These are phyloP conservation scores for Chalciporus piperatoides DNA, from an alignment of 1,284 basidiomycete genomes.

Conservation along the genomic window DNA sequence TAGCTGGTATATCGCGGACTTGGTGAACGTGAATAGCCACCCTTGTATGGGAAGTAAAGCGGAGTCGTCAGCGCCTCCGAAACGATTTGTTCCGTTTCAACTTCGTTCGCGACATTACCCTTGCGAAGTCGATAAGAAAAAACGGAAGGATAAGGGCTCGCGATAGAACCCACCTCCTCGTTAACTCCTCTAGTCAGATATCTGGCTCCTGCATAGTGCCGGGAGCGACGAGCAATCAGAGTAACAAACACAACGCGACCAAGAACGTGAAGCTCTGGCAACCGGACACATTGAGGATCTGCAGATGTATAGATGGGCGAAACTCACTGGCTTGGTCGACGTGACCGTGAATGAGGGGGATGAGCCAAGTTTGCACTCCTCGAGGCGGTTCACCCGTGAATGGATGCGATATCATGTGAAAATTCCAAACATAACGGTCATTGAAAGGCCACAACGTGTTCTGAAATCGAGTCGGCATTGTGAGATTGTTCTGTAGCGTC, in stretches of 20 bases:
- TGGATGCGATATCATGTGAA: conserved; percentile 77
- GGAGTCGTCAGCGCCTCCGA: conserved; percentile 91
- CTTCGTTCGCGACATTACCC: conserved; percentile 99
- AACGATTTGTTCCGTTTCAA: conserved; percentile 98
- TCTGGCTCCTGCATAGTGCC: conserved; percentile 94
- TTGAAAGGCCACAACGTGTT: conserved; percentile 66
- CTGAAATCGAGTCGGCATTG: conserved; percentile 45
- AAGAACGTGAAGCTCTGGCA: conserved; percentile 83
- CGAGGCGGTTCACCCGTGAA: conserved; percentile 39
- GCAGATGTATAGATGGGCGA: neutral
- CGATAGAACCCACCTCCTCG: conserved; percentile 58
- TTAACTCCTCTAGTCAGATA: conserved; percentile 96
- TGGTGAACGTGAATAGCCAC: conserved; percentile 45
- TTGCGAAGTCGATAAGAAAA: conserved; percentile 32
- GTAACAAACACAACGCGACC: conserved; percentile 92
- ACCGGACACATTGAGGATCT: neutral
- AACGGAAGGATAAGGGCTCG: neutral
- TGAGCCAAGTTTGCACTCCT: conserved; percentile 65
- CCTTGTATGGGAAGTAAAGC: conserved; percentile 66
- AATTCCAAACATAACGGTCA: conserved; percentile 96
- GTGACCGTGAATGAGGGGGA: conserved; percentile 93
- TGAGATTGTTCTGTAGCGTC: conserved; percentile 92
- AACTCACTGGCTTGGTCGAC: conserved; percentile 96
- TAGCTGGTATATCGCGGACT: conserved; percentile 92
- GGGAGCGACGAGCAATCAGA: conserved; percentile 88